Percentiles rank a stretch among this genome's conserved stretches.
Evolutionary conservation across 2,329 filamentous ascomycete species (phyloP).

Genomic region (Cladosporium sp.): DNA sequence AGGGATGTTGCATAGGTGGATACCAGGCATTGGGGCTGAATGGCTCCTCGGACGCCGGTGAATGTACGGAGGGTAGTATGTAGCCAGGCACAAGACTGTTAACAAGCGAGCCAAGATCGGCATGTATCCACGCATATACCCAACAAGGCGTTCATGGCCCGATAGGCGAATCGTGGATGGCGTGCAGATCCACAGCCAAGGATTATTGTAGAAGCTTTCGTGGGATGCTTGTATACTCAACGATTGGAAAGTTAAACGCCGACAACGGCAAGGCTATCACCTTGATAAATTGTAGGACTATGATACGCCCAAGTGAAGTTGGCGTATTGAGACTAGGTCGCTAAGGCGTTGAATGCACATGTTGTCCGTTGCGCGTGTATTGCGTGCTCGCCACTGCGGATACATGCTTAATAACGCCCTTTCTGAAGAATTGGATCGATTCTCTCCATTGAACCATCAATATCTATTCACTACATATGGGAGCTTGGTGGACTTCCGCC

Average conservation of each 20-base stretch:
- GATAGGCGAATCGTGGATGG: neutral
- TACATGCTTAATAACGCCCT: neutral
- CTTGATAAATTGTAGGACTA: neutral
- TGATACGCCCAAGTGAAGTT: neutral
- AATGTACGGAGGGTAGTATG: neutral
- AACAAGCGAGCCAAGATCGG: neutral
- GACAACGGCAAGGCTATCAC: neutral
- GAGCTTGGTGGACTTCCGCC: too few species aligned
- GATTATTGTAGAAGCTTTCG: neutral
- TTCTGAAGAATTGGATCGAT: neutral
- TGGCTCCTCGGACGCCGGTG: neutral
- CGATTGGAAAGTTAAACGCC: neutral
- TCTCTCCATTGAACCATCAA: neutral
- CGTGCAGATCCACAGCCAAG: neutral
- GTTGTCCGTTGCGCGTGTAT: slow-evolving; percentile 11
- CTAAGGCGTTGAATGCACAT: neutral
- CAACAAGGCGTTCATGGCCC: neutral
- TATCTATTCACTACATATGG: too few species aligned
- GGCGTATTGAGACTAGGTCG: neutral
- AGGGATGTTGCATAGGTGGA: neutral
- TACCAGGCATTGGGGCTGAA: neutral
- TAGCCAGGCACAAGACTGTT: neutral
- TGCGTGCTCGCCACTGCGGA: neutral
- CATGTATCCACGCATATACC: neutral
- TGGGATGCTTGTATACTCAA: neutral